Evolutionary conservation across 116 monocot species (phyloP).

Genomic region (Zostera marina): DNA sequence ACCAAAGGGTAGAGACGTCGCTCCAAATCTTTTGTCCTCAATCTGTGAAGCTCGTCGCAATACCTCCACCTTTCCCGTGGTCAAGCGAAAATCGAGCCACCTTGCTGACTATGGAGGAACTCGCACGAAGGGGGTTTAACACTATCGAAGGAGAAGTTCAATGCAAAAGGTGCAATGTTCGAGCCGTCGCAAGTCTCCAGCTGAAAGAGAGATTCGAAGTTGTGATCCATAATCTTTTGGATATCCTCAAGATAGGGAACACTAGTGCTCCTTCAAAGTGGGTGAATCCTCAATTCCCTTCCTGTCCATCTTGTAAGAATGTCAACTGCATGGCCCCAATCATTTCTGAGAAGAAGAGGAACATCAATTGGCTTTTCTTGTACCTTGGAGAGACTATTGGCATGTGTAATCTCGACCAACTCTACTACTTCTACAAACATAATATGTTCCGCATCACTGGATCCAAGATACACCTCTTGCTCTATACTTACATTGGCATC

Average conservation of each 20-base stretch:
- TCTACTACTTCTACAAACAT: constrained; percentile 25
- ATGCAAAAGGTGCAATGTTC: constrained; percentile 5
- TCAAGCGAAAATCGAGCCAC: not conserved
- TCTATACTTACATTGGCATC: constrained; percentile 12
- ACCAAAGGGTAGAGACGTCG: no score
- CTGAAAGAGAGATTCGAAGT: not conserved
- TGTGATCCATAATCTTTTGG: not conserved
- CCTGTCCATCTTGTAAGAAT: not conserved
- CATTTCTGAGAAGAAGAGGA: constrained; percentile 5
- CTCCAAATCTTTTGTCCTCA: no score
- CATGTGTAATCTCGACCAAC: constrained; percentile 13
- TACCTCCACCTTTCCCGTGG: constrained; percentile 4
- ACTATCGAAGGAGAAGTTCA: not conserved
- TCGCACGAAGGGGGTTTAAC: not conserved
- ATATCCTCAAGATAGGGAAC: not conserved
- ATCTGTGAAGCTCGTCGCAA: no score
- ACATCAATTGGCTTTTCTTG: constrained; percentile 38
- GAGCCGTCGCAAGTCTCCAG: not conserved
- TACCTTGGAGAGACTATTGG: constrained; percentile 19
- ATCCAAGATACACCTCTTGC: constrained; percentile 17
- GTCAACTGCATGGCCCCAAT: constrained; percentile 14
- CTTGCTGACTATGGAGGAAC: not conserved
- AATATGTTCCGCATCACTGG: constrained; percentile 14
- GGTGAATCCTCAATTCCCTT: not conserved
- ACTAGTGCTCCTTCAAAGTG: not conserved